Evolutionary conservation across 1,284 basidiomycete species (phyloP).

Genomic region (Phellopilus nigrolimitatus): DNA sequence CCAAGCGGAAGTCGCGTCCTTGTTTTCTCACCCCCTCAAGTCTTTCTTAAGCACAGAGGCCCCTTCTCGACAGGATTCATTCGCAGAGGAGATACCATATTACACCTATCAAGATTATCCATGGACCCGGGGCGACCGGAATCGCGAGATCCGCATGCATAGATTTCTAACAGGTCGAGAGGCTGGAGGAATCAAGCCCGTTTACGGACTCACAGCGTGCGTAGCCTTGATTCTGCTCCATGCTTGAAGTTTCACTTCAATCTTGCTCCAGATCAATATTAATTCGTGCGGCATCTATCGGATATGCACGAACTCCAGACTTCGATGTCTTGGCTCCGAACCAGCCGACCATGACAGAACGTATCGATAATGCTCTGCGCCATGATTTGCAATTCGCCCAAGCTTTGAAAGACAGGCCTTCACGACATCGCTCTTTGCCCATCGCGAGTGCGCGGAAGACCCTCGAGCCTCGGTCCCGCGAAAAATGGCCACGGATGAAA

Average conservation of each 20-base stretch:
- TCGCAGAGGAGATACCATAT: constrained; percentile 12
- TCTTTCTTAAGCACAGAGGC: constrained; percentile 67
- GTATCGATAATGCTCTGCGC: constrained; percentile 58
- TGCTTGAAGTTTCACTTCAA: neutral
- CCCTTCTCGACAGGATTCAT: constrained; percentile 52
- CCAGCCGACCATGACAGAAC: constrained; percentile 46
- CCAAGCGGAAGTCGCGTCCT: constrained; percentile 64
- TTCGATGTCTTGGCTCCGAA: constrained; percentile 58
- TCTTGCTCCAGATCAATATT: constrained; percentile 54
- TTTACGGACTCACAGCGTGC: constrained; percentile 79
- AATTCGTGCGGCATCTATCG: constrained; percentile 62
- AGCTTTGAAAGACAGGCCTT: constrained; percentile 1
- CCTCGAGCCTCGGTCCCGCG: no score
- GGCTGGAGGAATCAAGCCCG: constrained; percentile 73
- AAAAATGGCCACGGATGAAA: neutral
- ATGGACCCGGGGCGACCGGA: constrained; percentile 10
- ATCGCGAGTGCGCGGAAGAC: neutral
- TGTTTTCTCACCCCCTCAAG: constrained; percentile 79
- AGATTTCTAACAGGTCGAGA: constrained; percentile 79
- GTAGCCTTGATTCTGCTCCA: constrained; percentile 27
- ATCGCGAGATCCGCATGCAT: constrained; percentile 49
- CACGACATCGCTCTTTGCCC: neutral
- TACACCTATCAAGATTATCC: constrained; percentile 16
- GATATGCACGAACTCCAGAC: constrained; percentile 57
- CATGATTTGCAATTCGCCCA: constrained; percentile 8